Evolutionary conservation across 139 green algal species (phyloP).

Genomic region (Volvox africanus): DNA sequence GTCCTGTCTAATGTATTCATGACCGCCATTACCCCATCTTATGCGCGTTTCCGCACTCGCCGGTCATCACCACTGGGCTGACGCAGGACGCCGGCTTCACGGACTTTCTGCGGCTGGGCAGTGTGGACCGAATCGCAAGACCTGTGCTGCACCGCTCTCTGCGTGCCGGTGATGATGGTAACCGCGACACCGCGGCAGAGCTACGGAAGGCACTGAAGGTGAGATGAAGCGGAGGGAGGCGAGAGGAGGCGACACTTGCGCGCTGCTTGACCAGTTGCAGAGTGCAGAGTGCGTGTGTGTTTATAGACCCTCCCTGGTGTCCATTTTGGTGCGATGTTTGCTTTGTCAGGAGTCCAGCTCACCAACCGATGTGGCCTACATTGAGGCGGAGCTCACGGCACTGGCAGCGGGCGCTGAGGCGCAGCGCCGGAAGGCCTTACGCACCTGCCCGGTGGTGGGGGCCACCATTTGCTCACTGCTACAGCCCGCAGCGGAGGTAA

Average conservation of each 20-base stretch:
- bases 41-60: too few relatives aligned
- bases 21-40: too few relatives aligned
- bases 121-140: conserved; percentile 75
- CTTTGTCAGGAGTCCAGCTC: conserved; percentile 12
- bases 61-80: too few relatives aligned
- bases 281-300: too few relatives aligned
- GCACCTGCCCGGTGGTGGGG: conserved; percentile 80
- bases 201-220: conserved; percentile 36
- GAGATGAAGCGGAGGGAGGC: not conserved
- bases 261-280: too few relatives aligned
- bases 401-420: conserved; percentile 73
- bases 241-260: too few relatives aligned
- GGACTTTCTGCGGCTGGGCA: conserved; percentile 86
- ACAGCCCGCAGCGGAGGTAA: conserved; percentile 43
- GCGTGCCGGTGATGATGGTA: conserved; percentile 58
- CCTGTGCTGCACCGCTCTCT: conserved; percentile 80
- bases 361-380: conserved; percentile 5
- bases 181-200: conserved; percentile 59
- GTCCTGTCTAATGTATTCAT: not conserved
- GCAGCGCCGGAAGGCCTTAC: conserved; percentile 68
- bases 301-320: too few relatives aligned
- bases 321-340: too few relatives aligned
- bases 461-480: conserved; percentile 80
- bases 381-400: conserved; percentile 59
- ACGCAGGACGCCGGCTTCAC: conserved; percentile 67